phyloP scores from a whole-genome alignment of 352 stramenopile genomes.

The Paralagenidium karlingii region DNA sequence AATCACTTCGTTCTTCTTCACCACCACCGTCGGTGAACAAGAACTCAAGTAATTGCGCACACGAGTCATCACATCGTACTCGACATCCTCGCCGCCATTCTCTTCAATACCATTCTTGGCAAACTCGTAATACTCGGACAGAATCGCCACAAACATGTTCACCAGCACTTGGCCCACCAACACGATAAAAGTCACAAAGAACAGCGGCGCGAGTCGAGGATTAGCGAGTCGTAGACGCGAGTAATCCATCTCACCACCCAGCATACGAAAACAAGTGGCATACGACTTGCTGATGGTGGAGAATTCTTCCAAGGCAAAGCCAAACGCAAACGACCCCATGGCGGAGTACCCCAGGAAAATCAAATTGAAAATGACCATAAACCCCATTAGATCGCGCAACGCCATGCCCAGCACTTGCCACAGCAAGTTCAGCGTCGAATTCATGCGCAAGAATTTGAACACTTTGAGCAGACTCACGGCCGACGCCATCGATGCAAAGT shows the following conservation, averaged over 20 bases:
- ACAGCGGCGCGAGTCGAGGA: constrained; percentile 58
- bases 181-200: constrained; percentile 79
- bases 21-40: constrained; percentile 65
- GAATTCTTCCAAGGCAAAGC: constrained; percentile 72
- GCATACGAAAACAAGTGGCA: constrained; percentile 80
- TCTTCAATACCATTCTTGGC: constrained; percentile 38
- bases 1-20: constrained; percentile 66
- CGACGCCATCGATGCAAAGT: constrained; percentile 57
- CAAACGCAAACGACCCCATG: constrained; percentile 79
- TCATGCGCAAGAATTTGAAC: constrained; percentile 86
- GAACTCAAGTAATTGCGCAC: constrained; percentile 63
- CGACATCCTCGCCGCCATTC: constrained; percentile 30
- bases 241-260: constrained; percentile 76
- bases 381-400: constrained; percentile 75
- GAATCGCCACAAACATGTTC: constrained; percentile 86
- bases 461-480: constrained; percentile 78
- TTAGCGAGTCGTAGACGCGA: constrained; percentile 63
- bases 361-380: constrained; percentile 81
- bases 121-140: constrained; percentile 79
- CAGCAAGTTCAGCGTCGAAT: constrained; percentile 77
- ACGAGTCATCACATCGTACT: constrained; percentile 79
- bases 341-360: constrained; percentile 80
- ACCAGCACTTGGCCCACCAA: constrained; percentile 80
- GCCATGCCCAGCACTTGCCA: constrained; percentile 79
- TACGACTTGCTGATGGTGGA: constrained; percentile 74